Evolutionary conservation across 495 filamentous ascomycete species (phyloP).

Genomic region (Hypoxylon perforatum): DNA sequence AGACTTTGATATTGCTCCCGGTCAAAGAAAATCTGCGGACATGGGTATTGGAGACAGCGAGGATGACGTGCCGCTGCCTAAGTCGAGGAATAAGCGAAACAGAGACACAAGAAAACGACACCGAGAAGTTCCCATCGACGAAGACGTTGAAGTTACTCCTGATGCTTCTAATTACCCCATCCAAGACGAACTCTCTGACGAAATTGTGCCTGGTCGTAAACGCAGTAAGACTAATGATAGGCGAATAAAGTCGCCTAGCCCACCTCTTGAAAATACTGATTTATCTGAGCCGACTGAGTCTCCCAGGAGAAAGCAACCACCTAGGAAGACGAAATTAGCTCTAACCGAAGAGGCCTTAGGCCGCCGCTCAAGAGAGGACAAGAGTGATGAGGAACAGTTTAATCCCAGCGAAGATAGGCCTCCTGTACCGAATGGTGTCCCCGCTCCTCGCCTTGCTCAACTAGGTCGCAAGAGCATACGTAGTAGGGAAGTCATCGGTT

Average conservation of each 20-base stretch:
- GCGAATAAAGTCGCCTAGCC: background rate
- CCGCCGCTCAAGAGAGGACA: background rate
- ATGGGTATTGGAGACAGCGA: background rate
- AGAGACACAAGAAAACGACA: background rate
- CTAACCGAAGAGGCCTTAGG: background rate
- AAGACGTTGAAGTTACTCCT: background rate
- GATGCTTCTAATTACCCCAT: background rate
- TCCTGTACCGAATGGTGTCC: constrained; percentile 6
- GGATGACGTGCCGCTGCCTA: background rate
- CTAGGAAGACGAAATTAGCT: constrained; percentile 12
- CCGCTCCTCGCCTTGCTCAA: constrained; percentile 47
- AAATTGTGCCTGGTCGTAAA: background rate
- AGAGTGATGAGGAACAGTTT: background rate
- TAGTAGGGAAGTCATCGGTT: constrained; percentile 58
- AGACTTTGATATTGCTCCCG: background rate
- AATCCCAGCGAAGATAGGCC: constrained; percentile 1
- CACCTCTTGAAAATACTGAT: background rate
- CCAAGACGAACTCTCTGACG: background rate
- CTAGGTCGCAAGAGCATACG: constrained; percentile 54
- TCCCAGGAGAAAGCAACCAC: constrained; percentile 12
- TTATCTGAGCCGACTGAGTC: background rate
- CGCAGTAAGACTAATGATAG: background rate
- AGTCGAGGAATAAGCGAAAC: constrained; percentile 7
- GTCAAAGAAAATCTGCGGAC: background rate
- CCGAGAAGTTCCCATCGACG: background rate